phyloP scores from a whole-genome alignment of 2,329 filamentous ascomycete genomes.

The Dactylellina cionopaga region DNA sequence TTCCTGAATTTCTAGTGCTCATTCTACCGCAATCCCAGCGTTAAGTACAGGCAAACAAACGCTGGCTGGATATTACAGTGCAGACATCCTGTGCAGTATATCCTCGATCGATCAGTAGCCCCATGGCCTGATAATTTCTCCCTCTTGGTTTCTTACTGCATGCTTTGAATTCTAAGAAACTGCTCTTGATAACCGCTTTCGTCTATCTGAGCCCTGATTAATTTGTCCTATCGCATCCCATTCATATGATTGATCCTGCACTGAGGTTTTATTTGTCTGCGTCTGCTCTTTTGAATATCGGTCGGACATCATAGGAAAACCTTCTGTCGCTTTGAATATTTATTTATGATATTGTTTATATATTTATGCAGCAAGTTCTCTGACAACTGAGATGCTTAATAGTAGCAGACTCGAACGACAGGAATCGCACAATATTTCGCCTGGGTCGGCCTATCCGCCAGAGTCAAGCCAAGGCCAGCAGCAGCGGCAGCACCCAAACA shows the following conservation, averaged over 20 bases:
- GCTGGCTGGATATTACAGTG: not conserved
- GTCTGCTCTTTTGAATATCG: no score
- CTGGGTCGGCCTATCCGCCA: constrained; percentile 44
- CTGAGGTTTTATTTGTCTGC: not conserved
- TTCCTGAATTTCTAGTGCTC: no score
- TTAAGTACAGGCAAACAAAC: not conserved
- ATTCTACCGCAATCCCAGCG: no score
- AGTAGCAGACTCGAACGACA: constrained; percentile 37
- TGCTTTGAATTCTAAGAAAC: not conserved
- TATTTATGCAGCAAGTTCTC: not conserved
- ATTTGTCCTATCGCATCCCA: constrained; percentile 1
- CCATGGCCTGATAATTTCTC: not conserved
- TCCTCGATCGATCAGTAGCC: not conserved
- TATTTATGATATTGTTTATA: no score
- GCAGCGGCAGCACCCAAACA: constrained; percentile 13
- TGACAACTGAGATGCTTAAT: not conserved
- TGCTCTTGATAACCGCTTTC: constrained; percentile 18
- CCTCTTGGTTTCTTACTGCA: not conserved
- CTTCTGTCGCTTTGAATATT: no score
- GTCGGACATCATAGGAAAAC: no score
- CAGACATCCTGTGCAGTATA: not conserved
- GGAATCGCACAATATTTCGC: constrained; percentile 50
- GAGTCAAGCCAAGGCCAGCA: constrained; percentile 17
- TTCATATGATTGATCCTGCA: no score
- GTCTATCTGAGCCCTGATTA: constrained; percentile 11